Base-by-base conservation (phyloP, 78 protist genomes). In the Dictyostelium purpureum region DNA sequence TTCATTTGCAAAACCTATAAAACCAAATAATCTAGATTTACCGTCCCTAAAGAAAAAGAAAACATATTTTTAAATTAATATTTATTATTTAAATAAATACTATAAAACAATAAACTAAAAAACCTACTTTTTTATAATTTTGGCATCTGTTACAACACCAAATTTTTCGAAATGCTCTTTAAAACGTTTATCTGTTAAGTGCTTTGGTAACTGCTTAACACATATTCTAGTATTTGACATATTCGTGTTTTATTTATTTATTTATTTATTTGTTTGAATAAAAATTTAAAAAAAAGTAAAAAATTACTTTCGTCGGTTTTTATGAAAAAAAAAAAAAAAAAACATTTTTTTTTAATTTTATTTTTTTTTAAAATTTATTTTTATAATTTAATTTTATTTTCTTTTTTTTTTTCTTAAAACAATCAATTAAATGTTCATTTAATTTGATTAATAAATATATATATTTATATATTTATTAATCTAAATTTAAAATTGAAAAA, bases 21-120 rank as follows among this genome's bases (percentile, higher is more conserved):
- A 99, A 42, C 97, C 99, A 45, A 98, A 96, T 35, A 85, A 61
- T 21, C 99, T 89, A 33, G 97, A 94, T 51, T n/a, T 37, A 6
- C 99, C 99, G 52, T 94, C 96, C 1, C 96, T 93, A 71, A n/a
- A 38, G 1, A 42, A 35, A 4, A 26, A 35, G 37, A 18, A 5
- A 42, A 38, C 0, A 56, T 56, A 24, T 24, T 26, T 24, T 18
- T 56, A 3, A 56, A 10, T 2, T 42, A 21, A 70, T 42, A n/a
- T 73, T 26, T 26, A 26, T 59, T 7, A 59, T 28, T 54, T 7
- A n/a, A 16, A 42, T 21, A 0, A 81, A n/a, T n/a, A n/a, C n/a
- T n/a, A 59, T 16, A 63, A 18, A 52, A 56, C 21, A 51, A 10
- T 9, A 43, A 80, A 35, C 19, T 19, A 28, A 24, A 70, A 14